These are phyloP conservation scores for Penicillium sp. DNA, from an alignment of 2,329 filamentous ascomycete species.

Conservation along the genomic window DNA sequence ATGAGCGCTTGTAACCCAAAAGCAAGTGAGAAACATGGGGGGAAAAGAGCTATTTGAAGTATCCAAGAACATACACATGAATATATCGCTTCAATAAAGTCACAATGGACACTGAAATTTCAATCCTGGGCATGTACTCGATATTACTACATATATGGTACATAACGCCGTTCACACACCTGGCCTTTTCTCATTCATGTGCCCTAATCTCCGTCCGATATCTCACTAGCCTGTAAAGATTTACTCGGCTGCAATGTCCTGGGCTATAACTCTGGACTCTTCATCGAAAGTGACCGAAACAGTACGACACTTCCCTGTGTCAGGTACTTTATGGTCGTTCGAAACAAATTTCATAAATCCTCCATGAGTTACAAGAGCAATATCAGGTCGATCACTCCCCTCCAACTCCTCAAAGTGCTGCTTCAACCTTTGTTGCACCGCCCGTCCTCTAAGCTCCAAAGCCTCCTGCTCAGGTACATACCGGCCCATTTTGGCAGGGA, in stretches of 20 bases:
- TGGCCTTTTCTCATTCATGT: neutral
- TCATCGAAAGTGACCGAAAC: constrained; percentile 7
- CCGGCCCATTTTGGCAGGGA: neutral
- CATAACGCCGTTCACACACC: no score
- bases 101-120: no score
- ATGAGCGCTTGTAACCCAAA: no score
- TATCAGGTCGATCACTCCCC: constrained; percentile 2
- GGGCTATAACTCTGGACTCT: neutral
- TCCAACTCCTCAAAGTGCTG: constrained; percentile 4
- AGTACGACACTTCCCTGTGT: constrained; percentile 1
- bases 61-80: no score
- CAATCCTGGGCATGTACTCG: no score
- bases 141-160: no score
- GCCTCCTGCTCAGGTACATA: neutral
- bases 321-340: neutral
- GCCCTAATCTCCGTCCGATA: neutral
- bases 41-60: no score
- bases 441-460: neutral
- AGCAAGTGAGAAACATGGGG: no score
- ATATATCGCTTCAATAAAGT: no score
- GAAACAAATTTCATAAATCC: constrained; percentile 8
- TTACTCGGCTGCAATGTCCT: neutral
- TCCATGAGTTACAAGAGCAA: constrained; percentile 16
- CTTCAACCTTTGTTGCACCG: neutral
- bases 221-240: neutral